phyloP scores from a whole-genome alignment of 176 grass and related monocot genomes.

The Paspalum vaginatum region DNA sequence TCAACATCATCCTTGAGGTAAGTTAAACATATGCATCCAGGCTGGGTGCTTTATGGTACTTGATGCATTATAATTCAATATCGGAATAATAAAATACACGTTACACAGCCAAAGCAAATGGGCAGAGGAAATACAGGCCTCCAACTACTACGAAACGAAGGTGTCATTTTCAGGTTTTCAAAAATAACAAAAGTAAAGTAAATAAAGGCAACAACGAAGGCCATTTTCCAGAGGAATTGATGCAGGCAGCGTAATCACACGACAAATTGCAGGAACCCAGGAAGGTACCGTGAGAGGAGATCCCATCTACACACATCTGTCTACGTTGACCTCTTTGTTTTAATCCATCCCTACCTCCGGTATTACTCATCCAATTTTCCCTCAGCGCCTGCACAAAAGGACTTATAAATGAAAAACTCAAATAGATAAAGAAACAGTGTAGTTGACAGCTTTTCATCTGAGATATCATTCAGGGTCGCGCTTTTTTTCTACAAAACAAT shows the following conservation, averaged over 20 bases:
- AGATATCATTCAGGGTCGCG: no score
- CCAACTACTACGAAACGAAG: background rate
- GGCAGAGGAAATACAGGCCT: background rate
- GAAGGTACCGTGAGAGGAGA: background rate
- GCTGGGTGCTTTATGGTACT: background rate
- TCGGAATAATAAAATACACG: background rate
- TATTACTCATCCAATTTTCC: no score
- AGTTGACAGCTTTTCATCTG: no score
- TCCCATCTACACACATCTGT: constrained; percentile 1
- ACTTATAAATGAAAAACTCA: no score
- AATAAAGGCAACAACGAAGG: background rate
- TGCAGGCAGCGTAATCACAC: constrained; percentile 15
- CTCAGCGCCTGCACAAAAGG: no score
- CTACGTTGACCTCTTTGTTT: background rate
- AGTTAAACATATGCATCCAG: background rate
- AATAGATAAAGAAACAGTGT: no score
- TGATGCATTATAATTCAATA: background rate
- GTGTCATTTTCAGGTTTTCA: background rate
- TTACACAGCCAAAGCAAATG: background rate
- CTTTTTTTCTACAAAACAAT: no score
- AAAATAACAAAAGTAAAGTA: background rate
- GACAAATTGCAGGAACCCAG: background rate
- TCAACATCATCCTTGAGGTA: background rate
- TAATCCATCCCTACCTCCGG: background rate
- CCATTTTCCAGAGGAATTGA: constrained; percentile 16